Conservation (phyloP, 768 basidiomycete species). For the Pleurotus pulmonarius region DNA sequence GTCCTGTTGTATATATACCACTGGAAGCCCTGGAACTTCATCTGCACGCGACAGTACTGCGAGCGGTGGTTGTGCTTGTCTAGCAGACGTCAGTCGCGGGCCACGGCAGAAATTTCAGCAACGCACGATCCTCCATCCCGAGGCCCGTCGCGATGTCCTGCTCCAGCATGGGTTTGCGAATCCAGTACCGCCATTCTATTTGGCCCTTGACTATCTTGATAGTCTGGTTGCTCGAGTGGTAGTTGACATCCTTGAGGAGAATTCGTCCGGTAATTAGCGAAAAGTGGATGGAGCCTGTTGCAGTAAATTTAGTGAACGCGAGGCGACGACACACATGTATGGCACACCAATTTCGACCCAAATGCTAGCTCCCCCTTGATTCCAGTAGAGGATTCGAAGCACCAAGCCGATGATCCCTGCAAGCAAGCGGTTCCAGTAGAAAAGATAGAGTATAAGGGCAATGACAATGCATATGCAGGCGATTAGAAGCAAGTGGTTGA, state of each 20-base stretch:
- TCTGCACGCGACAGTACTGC: slow-evolving; percentile 75
- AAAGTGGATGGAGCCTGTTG: slow-evolving; percentile 83
- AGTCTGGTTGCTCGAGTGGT: slow-evolving; percentile 91
- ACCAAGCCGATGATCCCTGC: slow-evolving; percentile 62
- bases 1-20: slow-evolving; percentile 93
- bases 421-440: slow-evolving; percentile 89
- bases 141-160: slow-evolving; percentile 52
- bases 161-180: slow-evolving; percentile 73
- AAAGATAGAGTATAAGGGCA: slow-evolving; percentile 68
- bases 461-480: slow-evolving; percentile 56
- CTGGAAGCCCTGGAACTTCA: slow-evolving; percentile 82
- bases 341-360: slow-evolving; percentile 80
- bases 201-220: slow-evolving; percentile 80
- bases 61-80: slow-evolving; percentile 31
- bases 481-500: slow-evolving; percentile 58
- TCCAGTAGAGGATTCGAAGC: slow-evolving; percentile 77
- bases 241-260: slow-evolving; percentile 81
- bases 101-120: slow-evolving; percentile 3
- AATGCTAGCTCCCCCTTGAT: slow-evolving; percentile 65
- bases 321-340: not conserved
- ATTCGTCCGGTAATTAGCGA: slow-evolving; percentile 86
- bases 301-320: not conserved
- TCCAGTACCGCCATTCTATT: slow-evolving; percentile 94
- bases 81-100: slow-evolving; percentile 12
- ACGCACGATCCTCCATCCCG: slow-evolving; percentile 54